Conservation (phyloP, 2,329 filamentous ascomycete genomes). For the Botrytis tulipae region DNA sequence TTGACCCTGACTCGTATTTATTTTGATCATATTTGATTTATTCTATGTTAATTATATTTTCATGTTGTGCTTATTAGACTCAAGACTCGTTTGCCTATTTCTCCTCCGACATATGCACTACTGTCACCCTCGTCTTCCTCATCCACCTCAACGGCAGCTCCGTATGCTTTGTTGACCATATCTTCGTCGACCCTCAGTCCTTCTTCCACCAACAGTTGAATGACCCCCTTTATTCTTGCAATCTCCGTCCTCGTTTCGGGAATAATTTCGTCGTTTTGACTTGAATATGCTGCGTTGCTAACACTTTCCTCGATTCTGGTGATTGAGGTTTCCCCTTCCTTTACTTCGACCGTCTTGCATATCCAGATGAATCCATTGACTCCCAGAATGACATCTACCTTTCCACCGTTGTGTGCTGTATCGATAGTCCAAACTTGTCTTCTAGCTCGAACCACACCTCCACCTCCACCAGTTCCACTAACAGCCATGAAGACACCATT, state of each 20-base stretch:
- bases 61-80: slow-evolving; percentile 33
- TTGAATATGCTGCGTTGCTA: slow-evolving; percentile 84
- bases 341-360: slow-evolving; percentile 72
- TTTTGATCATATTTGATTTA: not conserved
- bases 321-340: slow-evolving; percentile 54
- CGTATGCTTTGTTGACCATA: slow-evolving; percentile 78
- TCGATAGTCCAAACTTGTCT: slow-evolving; percentile 86
- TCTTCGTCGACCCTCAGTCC: slow-evolving; percentile 87
- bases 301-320: slow-evolving; percentile 87
- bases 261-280: slow-evolving; percentile 85
- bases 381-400: slow-evolving; percentile 82
- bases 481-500: slow-evolving; percentile 90
- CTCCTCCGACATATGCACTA: slow-evolving; percentile 58
- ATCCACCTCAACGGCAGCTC: slow-evolving; percentile 73
- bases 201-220: slow-evolving; percentile 78
- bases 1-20: not conserved
- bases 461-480: slow-evolving; percentile 72
- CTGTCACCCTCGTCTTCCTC: slow-evolving; percentile 55
- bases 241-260: slow-evolving; percentile 82
- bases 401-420: slow-evolving; percentile 53
- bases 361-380: slow-evolving; percentile 99
- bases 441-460: slow-evolving; percentile 78
- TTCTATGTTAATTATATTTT: not conserved
- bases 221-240: slow-evolving; percentile 75
- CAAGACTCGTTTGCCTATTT: slow-evolving; percentile 37